phyloP scores from a whole-genome alignment of 805 yeast genomes.

The Ogataea siamensis region DNA sequence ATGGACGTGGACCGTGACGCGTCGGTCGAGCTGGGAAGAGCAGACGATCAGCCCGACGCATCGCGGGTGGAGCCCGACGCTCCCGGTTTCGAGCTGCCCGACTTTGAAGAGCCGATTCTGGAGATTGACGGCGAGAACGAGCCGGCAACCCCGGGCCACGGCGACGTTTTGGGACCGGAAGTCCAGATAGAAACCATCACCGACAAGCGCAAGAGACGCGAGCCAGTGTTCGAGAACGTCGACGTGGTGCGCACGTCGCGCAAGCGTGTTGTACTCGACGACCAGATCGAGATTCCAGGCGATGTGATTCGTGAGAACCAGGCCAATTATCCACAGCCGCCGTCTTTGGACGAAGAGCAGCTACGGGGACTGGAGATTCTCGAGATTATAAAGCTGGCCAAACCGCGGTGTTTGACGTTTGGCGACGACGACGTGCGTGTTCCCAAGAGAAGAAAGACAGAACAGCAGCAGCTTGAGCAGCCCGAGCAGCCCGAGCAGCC shows the following conservation, averaged over 20 bases:
- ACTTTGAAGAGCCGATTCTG: slow-evolving; percentile 27
- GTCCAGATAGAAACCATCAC: slow-evolving; percentile 4
- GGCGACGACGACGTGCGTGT: slow-evolving; percentile 12
- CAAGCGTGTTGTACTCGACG: slow-evolving; percentile 47
- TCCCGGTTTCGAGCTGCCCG: slow-evolving; percentile 42
- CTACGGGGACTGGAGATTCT: slow-evolving; percentile 4
- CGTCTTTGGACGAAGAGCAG: slow-evolving; percentile 3
- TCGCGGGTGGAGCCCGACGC: slow-evolving; percentile 35
- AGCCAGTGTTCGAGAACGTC: slow-evolving; percentile 33
- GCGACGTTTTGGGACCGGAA: slow-evolving; percentile 6
- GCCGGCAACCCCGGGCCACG: slow-evolving; percentile 18
- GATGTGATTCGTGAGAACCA: slow-evolving; percentile 36
- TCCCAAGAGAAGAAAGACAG: slow-evolving; percentile 19
- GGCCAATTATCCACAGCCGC: slow-evolving; percentile 25
- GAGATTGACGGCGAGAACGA: slow-evolving; percentile 20
- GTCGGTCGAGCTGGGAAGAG: slow-evolving; percentile 58
- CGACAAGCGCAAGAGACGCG: slow-evolving; percentile 25
- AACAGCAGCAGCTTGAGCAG: slow-evolving; percentile 2
- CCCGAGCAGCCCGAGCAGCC: slow-evolving; percentile 1
- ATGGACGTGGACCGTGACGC: slow-evolving; percentile 31
- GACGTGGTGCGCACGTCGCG: slow-evolving; percentile 49
- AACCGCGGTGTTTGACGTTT: slow-evolving; percentile 14
- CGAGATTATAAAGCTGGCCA: slow-evolving; percentile 11
- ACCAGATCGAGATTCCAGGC: slow-evolving; percentile 41
- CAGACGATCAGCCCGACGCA: slow-evolving; percentile 26